A percentile compares a stretch with the other conserved stretches of the same genome.
Evolutionary conservation across 2,329 filamentous ascomycete species (phyloP).

Genomic region (Trichoderma harzianum): DNA sequence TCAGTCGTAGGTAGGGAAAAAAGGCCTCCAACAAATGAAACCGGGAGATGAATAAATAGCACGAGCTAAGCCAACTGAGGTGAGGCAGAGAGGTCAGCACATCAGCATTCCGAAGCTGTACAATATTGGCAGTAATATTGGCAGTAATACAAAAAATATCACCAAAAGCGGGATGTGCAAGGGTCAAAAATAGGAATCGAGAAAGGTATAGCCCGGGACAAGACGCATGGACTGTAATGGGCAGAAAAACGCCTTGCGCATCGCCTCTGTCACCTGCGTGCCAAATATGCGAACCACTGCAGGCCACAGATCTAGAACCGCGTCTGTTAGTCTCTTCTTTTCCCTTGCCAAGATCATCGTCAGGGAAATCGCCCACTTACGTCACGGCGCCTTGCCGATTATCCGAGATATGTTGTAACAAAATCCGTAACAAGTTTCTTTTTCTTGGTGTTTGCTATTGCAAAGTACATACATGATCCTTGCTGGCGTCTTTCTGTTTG

Average conservation of each 20-base stretch:
- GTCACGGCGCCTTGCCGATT: slow-evolving; percentile 14
- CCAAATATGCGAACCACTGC: slow-evolving; percentile 8
- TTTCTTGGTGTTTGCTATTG: background rate
- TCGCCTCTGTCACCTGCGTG: background rate
- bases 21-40: background rate
- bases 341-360: background rate
- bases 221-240: background rate
- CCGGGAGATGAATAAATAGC: background rate
- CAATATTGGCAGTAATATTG: background rate
- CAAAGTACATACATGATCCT: background rate
- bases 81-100: background rate
- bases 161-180: background rate
- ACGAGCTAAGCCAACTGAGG: background rate
- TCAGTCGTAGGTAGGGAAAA: background rate
- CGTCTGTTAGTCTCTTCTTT: background rate
- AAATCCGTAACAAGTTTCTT: background rate
- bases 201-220: background rate
- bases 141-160: background rate
- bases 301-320: slow-evolving; percentile 11
- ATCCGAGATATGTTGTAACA: slow-evolving; percentile 5
- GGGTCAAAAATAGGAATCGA: background rate
- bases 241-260: slow-evolving; percentile 4
- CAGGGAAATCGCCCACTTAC: background rate
- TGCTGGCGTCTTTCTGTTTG: background rate
- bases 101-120: background rate